phyloP scores from a whole-genome alignment of 2,329 filamentous ascomycete genomes.

The Botryotinia calthae region DNA sequence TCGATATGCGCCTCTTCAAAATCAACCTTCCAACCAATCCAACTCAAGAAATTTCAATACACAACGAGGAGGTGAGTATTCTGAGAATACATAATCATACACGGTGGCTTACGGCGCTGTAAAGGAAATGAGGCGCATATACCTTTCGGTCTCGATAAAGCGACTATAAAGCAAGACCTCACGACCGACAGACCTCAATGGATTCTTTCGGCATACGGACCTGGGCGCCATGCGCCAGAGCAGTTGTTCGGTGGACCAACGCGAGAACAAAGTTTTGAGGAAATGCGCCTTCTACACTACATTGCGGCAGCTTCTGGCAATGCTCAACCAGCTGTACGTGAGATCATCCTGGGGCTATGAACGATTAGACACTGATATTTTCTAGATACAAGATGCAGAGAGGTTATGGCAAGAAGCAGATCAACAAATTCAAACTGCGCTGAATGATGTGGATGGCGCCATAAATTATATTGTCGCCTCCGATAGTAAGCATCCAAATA shows the following conservation, averaged over 20 bases:
- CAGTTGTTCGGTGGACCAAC: conserved; percentile 79
- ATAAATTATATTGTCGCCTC: conserved; percentile 65
- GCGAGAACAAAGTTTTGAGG: conserved; percentile 85
- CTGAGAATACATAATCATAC: background rate
- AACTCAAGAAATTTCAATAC: conserved; percentile 26
- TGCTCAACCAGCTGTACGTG: conserved; percentile 45
- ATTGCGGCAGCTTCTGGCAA: conserved; percentile 61
- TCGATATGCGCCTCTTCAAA: conserved; percentile 37
- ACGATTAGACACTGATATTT: conserved; percentile 18
- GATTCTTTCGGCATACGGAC: conserved; percentile 84
- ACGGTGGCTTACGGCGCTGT: conserved; percentile 9
- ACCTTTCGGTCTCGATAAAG: conserved; percentile 39
- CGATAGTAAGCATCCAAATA: conserved; percentile 71
- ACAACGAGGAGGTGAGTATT: conserved; percentile 26
- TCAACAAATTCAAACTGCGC: conserved; percentile 68
- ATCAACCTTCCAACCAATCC: conserved; percentile 21
- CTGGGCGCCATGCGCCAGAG: conserved; percentile 70
- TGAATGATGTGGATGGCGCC: conserved; percentile 69
- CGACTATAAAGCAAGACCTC: conserved; percentile 64
- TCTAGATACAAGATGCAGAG: conserved; percentile 58
- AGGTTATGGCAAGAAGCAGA: conserved; percentile 62
- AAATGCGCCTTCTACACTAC: conserved; percentile 79
- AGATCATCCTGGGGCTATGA: background rate
- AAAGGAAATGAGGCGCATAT: conserved; percentile 14
- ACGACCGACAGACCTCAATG: conserved; percentile 72